Evolutionary conservation across 2,329 filamentous ascomycete species (phyloP), one percentile per base, ranked within the genome.

Genomic region (Cladosporium halotolerans): DNA sequence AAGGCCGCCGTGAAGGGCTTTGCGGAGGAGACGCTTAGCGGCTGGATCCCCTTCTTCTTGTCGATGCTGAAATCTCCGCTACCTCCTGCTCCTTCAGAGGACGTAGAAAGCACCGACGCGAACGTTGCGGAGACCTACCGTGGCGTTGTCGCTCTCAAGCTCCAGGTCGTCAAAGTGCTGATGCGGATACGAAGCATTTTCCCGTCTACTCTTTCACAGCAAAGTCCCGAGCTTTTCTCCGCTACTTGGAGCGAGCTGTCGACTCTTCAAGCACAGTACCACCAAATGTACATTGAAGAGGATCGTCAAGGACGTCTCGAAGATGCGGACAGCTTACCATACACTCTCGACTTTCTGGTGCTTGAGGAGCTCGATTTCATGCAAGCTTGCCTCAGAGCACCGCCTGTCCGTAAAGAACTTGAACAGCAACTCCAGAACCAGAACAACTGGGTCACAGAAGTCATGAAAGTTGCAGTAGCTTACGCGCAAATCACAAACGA

Each of bases 311-410:
- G 90, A 52, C 84, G 92, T 36, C 73, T 97, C 33, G 91, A 96
- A 69, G 91, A 96, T 68, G 82, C 87, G 3, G 92, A 99, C 67
- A 85, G 85, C 40, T 78, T 99, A n/a, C 90, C 92, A 0, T 96
- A 95, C 70, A 96, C 91, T 1, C 77, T 99, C 19, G 93, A 99
- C 70, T 93, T 95, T 65, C 79, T 99, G 48, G 84, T 97, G 3
- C 76, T 97, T 7, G 93, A 99, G 69, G 91, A 97, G 69, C 78
- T 99, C 19, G 93, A 99, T 70, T 91, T 97, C 65, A 81, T 99
- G 67, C 93, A 96, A 71, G 85, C 90, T 54, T 91, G 91, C 68
- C 79, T 99, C 58, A 85, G 89, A 58, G 92, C 92, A 6, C 85
- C 89, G 3, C 89, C 89, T 0, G 91, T 99, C 2, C 88, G 90